Evolutionary conservation across 768 basidiomycete species (phyloP).

Genomic region (Lactarius quietus): DNA sequence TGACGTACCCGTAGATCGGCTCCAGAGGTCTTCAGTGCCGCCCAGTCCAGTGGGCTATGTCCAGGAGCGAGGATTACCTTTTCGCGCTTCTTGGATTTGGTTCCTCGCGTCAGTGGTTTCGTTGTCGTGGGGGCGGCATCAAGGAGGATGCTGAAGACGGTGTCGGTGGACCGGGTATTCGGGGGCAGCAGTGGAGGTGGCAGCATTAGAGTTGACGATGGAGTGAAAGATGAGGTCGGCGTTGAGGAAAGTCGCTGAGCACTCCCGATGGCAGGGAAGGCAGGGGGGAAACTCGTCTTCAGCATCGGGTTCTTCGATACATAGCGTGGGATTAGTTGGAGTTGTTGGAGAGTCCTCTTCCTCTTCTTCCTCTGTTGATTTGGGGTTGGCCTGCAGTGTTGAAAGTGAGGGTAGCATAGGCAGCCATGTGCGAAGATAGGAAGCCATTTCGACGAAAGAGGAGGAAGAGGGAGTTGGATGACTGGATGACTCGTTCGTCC

Average conservation of each 20-base stretch:
- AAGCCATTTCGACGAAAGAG: conserved; percentile 13
- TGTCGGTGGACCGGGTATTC: conserved; percentile 27
- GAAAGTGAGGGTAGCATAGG: conserved; percentile 15
- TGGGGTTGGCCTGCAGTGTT: conserved; percentile 21
- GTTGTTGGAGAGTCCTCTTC: conserved; percentile 36
- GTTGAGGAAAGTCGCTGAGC: conserved; percentile 53
- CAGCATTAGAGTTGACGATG: conserved; percentile 29
- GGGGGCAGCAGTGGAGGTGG: conserved; percentile 39
- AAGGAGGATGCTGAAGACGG: conserved; percentile 41
- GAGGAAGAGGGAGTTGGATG: no score
- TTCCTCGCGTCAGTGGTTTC: conserved; percentile 47
- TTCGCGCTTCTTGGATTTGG: conserved; percentile 49
- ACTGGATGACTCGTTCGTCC: conserved; percentile 2
- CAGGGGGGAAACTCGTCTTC: conserved; percentile 61
- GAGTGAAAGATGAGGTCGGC: conserved; percentile 27
- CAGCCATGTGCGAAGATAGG: conserved; percentile 25
- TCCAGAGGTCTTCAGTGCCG: conserved; percentile 78
- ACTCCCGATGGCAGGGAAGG: conserved; percentile 69
- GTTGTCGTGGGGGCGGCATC: conserved; percentile 62
- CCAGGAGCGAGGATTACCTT: conserved; percentile 93
- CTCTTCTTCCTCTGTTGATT: not conserved
- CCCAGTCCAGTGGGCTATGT: conserved; percentile 93
- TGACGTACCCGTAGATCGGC: conserved; percentile 65
- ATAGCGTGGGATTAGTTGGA: conserved; percentile 41
- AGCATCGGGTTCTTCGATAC: conserved; percentile 37